Percentiles rank a stretch among this genome's conserved stretches.
phyloP scores from a whole-genome alignment of 345 rosid genomes.

The Euphorbia lathyris region DNA sequence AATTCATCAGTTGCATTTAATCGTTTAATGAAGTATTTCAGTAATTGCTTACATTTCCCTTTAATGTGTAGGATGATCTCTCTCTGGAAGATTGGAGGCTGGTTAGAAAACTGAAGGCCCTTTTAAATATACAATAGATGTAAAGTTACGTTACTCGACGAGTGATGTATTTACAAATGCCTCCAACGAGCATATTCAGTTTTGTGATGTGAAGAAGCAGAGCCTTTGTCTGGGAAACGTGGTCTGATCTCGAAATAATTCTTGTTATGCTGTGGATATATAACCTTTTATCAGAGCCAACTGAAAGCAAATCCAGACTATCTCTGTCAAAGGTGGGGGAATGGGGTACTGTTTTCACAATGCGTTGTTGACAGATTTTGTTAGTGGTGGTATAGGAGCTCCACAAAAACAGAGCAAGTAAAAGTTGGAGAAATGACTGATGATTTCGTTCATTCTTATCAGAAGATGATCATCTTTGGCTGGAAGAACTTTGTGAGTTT shows the following conservation, averaged over 20 bases:
- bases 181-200: neutral
- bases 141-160: neutral
- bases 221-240: neutral
- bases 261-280: no score
- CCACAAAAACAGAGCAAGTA: neutral
- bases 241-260: no score
- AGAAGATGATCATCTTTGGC: neutral
- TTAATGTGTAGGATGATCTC: constrained; percentile 59
- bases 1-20: neutral
- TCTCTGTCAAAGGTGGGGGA: neutral
- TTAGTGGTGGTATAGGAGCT: neutral
- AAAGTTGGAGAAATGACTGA: neutral
- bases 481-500: neutral
- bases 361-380: neutral
- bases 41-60: no score
- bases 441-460: no score
- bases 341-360: neutral
- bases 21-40: no score
- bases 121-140: constrained; percentile 60
- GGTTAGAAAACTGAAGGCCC: constrained; percentile 67
- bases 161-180: neutral
- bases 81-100: constrained; percentile 69
- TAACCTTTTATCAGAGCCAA: neutral
- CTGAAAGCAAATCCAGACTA: no score
- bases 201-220: neutral